Base-by-base conservation (phyloP, 805 yeast species). In the Limtongozyma cylindracea region DNA sequence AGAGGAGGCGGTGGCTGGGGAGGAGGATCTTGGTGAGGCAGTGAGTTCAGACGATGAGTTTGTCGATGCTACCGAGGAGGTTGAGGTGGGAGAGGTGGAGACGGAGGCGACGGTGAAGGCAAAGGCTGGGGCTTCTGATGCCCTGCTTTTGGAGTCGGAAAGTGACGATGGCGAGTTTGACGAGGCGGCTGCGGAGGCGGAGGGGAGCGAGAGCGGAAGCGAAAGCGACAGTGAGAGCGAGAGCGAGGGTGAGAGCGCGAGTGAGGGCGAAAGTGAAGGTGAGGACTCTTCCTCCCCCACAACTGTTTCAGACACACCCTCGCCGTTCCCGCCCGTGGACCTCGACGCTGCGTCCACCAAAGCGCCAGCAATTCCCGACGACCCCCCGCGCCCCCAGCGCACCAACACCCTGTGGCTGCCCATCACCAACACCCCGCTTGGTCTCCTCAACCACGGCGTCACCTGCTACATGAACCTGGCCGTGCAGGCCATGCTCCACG, bases 391-490 rank as follows among this genome's bases (percentile, higher is more conserved):
- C 20, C 91, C 76, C 37, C 50, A 48, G 21, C 92, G 92, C 2
- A 55, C 77, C 2, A 61, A 65, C 29, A 43, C 45, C 2, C 58
- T 71, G 6, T n/a, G n/a, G 15, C 43, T 38, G 1, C 52, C 76
- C 24, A 68, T 78, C 15, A 37, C 48, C 25, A 80, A 78, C 40
- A 66, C 70, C n/a, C 64, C 69, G 3, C 41, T 56, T 13, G 98
- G 98, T 0, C 49, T 84, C 22, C 44, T 73, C 22, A 84, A 84
- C 43, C 82, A 72, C 32, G 95, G 95, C 19, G 96, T 88, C 20
- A 84, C 96, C 3, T 84, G 98, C 42, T 84, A 84, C 47, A 82
- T 84, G 61, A 84, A 88, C 43, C 71, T 93, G 5, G 95, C 95
- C 2, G 68, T 88, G 13, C 96, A 84, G 48, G 68, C 91, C 2